Conservation (phyloP, 73 alveolate genomes). For the Tetrahymena borealis region DNA sequence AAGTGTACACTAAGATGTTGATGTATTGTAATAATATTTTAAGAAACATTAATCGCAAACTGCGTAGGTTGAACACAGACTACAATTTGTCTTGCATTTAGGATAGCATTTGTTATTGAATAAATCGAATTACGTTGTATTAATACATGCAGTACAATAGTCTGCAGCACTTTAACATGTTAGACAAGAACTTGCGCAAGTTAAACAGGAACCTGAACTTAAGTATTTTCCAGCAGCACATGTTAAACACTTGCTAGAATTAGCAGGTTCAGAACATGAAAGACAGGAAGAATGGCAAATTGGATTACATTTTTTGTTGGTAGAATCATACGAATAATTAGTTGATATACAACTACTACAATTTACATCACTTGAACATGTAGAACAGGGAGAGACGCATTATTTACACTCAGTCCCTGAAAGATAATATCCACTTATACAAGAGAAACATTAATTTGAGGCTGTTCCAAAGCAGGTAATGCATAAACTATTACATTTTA, state of each 20-base stretch:
- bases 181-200: neutral
- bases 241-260: no score
- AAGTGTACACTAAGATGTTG: neutral
- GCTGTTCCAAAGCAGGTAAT: neutral
- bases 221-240: neutral
- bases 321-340: neutral
- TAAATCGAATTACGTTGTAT: neutral
- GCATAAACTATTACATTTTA: neutral
- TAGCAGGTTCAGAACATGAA: neutral
- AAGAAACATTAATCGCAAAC: neutral
- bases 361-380: neutral
- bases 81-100: neutral
- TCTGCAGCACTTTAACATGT: neutral
- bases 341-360: neutral
- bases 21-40: neutral
- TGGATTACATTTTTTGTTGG: neutral
- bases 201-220: neutral
- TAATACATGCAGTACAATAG: neutral
- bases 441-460: neutral
- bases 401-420: neutral
- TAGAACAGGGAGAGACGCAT: neutral
- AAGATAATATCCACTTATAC: neutral
- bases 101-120: neutral
- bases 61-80: neutral
- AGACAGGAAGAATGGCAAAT: neutral